These are phyloP conservation scores for Ceratocystis lukuohia DNA, from an alignment of 2,329 filamentous ascomycete genomes.

Conservation along the genomic window DNA sequence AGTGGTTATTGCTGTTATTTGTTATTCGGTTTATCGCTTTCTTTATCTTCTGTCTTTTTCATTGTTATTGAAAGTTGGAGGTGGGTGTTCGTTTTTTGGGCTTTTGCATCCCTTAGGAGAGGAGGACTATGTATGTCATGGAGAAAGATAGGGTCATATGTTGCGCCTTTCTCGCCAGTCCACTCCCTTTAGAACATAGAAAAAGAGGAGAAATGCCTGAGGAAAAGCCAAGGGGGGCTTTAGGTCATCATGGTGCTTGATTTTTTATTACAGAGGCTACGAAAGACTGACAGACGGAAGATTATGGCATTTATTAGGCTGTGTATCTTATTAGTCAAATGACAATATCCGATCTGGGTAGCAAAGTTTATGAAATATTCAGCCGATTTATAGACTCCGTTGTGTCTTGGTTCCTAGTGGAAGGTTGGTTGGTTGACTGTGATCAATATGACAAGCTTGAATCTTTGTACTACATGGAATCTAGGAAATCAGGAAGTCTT, in stretches of 20 bases:
- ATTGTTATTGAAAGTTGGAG: slow-evolving; percentile 7
- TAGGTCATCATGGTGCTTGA: neutral
- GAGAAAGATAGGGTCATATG: neutral
- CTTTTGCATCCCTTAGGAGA: slow-evolving; percentile 5
- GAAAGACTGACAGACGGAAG: slow-evolving; percentile 1
- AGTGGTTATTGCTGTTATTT: slow-evolving; percentile 8
- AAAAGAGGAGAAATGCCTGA: slow-evolving; percentile 1
- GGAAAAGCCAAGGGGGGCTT: neutral
- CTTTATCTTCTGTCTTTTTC: slow-evolving; percentile 12
- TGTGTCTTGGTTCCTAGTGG: neutral
- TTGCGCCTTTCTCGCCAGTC: neutral
- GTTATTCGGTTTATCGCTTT: slow-evolving; percentile 10
- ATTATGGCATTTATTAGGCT: slow-evolving; percentile 13
- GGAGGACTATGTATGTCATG: neutral
- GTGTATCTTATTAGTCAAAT: slow-evolving; percentile 13
- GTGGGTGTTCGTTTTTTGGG: slow-evolving; percentile 2
- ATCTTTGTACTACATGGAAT: neutral
- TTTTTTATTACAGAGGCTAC: slow-evolving; percentile 10
- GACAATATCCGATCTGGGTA: slow-evolving; percentile 8
- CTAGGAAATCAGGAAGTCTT: neutral
- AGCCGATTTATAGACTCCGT: neutral
- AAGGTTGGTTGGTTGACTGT: neutral
- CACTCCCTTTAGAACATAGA: neutral
- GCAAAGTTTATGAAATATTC: neutral
- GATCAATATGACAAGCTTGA: neutral